A percentile compares a stretch with the other conserved stretches of the same genome.
phyloP scores from a whole-genome alignment of 2,329 filamentous ascomycete genomes.

The Penicillium sp. region DNA sequence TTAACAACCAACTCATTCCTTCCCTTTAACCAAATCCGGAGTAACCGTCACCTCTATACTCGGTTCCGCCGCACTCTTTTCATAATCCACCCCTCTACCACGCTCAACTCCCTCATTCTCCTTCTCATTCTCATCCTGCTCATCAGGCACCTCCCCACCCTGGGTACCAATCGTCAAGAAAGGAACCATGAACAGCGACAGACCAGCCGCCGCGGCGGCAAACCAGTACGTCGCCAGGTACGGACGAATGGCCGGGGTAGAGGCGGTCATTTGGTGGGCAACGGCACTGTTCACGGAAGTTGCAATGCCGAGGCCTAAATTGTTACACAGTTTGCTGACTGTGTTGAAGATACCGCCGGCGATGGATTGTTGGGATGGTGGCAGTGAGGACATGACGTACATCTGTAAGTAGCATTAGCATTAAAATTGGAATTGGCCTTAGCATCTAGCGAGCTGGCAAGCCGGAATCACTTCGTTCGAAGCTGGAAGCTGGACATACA shows the following conservation, averaged over 20 bases:
- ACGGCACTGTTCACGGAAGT: slow-evolving; percentile 45
- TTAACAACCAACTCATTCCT: neutral
- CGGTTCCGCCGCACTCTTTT: neutral
- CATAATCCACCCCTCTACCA: neutral
- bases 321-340: slow-evolving; percentile 62
- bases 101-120: no score
- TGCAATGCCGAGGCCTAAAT: slow-evolving; percentile 64
- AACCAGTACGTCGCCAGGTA: slow-evolving; percentile 38
- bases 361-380: slow-evolving; percentile 65
- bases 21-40: neutral
- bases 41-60: neutral
- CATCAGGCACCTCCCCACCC: slow-evolving; percentile 16
- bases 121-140: neutral
- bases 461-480: no score
- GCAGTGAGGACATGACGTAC: slow-evolving; percentile 70
- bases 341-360: slow-evolving; percentile 72
- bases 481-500: slow-evolving; percentile 43
- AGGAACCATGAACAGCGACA: slow-evolving; percentile 32
- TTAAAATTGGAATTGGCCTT: neutral
- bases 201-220: slow-evolving; percentile 29
- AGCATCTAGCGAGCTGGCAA: no score
- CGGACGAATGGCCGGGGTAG: slow-evolving; percentile 26
- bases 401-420: slow-evolving; percentile 50
- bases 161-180: slow-evolving; percentile 37
- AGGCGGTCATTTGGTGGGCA: slow-evolving; percentile 18